Evolutionary conservation across 2,329 filamentous ascomycete genomes (phyloP), one percentile per base, ranked within the genome.

Genomic region (Leptosphaerulina australis): DNA sequence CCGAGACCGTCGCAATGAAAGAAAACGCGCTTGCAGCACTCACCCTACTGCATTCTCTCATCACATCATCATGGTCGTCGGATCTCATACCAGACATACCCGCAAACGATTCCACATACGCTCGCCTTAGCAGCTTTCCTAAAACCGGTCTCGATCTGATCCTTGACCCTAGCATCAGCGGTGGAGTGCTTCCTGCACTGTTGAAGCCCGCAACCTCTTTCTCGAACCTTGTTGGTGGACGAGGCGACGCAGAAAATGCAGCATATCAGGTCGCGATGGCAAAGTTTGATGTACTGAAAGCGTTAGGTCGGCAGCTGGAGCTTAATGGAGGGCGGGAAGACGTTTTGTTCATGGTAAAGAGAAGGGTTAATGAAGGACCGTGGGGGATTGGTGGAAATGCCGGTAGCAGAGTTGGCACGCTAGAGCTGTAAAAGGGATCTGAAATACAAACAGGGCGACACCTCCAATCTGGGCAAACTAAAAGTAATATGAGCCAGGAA

Each of bases 251-350:
- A 1, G 80, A 85, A 60, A 82, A 78, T 55, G 76, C 80, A 1
- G 81, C 82, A 3, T 85, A 82, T 69, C 77, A 79, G 53, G 75
- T 86, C 31, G 82, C 82, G 1, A 77, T 74, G 36, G 79, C 81
- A 0, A 85, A 84, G 59, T 83, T 82, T 56, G 82, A 83, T 46
- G 79, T 79, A 2, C 58, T 85, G 37, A 76, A 77, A 12, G 74
- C 76, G 4, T 65, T 85, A n/a, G 71, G 80, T 21, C 58, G 67
- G 18, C 66, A 69, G 10, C 58, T 85, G 11, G 74, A 76, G 51
- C 67, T 70, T 6, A 63, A 68, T 56, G 62, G 53, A 8, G 69
- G 43, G 35, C 68, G 61, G 30, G 69, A 74, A 24, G 74, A 77
- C 21, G 71, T 79, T 11, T 38, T 76, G n/a, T 62, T 50, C 9